Conservation (phyloP, 169 alveolate species). For the Plasmodium blacklocki region DNA sequence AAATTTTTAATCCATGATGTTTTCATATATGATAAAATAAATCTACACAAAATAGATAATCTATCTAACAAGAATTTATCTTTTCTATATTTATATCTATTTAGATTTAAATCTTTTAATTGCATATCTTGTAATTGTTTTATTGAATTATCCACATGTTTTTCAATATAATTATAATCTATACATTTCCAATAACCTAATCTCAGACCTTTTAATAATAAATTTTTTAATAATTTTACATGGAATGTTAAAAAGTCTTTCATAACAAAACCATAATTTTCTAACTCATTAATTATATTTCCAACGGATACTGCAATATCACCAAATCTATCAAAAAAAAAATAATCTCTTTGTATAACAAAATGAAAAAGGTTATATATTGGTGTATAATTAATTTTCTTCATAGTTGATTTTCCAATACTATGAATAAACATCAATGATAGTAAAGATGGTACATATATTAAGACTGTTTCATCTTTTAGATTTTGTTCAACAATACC, state of each 20-base stretch:
- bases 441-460: slow-evolving; percentile 80
- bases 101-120: slow-evolving; percentile 58
- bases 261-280: slow-evolving; percentile 66
- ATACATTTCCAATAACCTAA: slow-evolving; percentile 64
- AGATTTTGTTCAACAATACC: slow-evolving; percentile 80
- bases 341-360: slow-evolving; percentile 80
- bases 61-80: slow-evolving; percentile 65
- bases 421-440: slow-evolving; percentile 83
- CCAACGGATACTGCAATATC: slow-evolving; percentile 87
- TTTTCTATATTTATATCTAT: slow-evolving; percentile 48
- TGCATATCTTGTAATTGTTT: slow-evolving; percentile 26
- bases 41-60: slow-evolving; percentile 61
- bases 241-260: slow-evolving; percentile 53
- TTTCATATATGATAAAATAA: slow-evolving; percentile 71
- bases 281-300: slow-evolving; percentile 64
- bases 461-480: slow-evolving; percentile 82
- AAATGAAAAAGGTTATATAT: slow-evolving; percentile 79
- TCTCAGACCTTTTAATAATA: slow-evolving; percentile 52
- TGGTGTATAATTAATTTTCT: slow-evolving; percentile 77
- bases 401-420: slow-evolving; percentile 82
- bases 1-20: slow-evolving; percentile 58
- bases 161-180: slow-evolving; percentile 55
- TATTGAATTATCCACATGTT: slow-evolving; percentile 42
- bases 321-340: slow-evolving; percentile 86
- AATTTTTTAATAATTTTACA: slow-evolving; percentile 44